Evolutionary conservation across 2,329 filamentous ascomycete species (phyloP).

Genomic region (Coniochaeta prunicola): DNA sequence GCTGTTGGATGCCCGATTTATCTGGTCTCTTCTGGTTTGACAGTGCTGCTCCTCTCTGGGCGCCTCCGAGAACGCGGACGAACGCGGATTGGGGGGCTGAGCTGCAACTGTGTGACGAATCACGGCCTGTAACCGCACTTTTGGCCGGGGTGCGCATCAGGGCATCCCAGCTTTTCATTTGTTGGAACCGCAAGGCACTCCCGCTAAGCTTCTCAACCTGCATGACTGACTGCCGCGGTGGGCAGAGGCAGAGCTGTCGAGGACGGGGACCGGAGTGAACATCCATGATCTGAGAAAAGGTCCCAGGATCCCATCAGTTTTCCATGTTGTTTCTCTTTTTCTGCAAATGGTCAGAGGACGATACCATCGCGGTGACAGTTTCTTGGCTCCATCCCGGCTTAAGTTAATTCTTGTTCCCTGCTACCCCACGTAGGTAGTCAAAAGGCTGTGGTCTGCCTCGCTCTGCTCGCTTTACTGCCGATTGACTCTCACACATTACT

Average conservation of each 20-base stretch:
- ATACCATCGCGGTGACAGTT: background rate
- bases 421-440: too few species aligned
- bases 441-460: background rate
- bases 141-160: background rate
- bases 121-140: background rate
- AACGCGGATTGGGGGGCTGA: background rate
- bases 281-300: background rate
- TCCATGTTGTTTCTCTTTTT: background rate
- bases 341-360: background rate
- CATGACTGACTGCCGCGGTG: background rate
- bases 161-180: background rate
- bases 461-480: background rate
- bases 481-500: background rate
- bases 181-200: background rate
- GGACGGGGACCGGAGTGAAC: background rate
- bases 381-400: too few species aligned
- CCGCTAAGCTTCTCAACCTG: background rate
- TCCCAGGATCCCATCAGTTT: background rate
- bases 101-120: constrained; percentile 1
- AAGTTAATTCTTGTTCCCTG: too few species aligned
- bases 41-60: background rate
- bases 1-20: background rate
- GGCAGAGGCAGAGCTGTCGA: background rate
- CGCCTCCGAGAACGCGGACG: background rate
- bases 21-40: background rate